Percentiles rank a stretch among this genome's conserved stretches.
phyloP scores from a whole-genome alignment of 306 rosid genomes.

The Cicer cuneatum region DNA sequence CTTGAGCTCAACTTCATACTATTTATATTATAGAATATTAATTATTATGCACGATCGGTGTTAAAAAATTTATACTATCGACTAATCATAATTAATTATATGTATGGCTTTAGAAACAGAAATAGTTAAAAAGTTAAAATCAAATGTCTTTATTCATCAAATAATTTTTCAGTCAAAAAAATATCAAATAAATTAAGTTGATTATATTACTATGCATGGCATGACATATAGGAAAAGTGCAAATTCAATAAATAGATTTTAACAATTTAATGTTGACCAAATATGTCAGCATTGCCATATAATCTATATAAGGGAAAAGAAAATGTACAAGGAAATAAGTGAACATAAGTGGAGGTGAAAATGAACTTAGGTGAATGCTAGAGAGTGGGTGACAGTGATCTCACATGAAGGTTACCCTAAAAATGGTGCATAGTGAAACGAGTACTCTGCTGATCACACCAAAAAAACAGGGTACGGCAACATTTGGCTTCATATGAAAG shows the following conservation, averaged over 20 bases:
- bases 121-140: too few relatives aligned
- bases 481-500: slow-evolving; percentile 41
- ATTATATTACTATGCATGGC: slow-evolving; percentile 31
- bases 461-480: slow-evolving; percentile 43
- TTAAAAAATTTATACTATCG: too few relatives aligned
- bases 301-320: slow-evolving; percentile 37
- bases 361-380: slow-evolving; percentile 24
- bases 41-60: too few relatives aligned
- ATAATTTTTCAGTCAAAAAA: too few relatives aligned
- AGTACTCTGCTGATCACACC: slow-evolving; percentile 41
- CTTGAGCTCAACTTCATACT: too few relatives aligned
- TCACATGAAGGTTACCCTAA: slow-evolving; percentile 58
- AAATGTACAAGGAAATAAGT: slow-evolving; percentile 21
- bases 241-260: slow-evolving; percentile 26
- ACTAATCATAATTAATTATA: too few relatives aligned
- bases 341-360: slow-evolving; percentile 48
- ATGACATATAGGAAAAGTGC: slow-evolving; percentile 18
- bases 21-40: too few relatives aligned
- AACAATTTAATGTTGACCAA: slow-evolving; percentile 46
- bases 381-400: slow-evolving; percentile 63
- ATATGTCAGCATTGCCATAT: slow-evolving; percentile 33
- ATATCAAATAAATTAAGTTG: too few relatives aligned
- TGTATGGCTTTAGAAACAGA: too few relatives aligned
- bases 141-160: too few relatives aligned
- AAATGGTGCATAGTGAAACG: slow-evolving; percentile 27